Evolutionary conservation across 495 filamentous ascomycete genomes (phyloP), one percentile per base, ranked within the genome.

Genomic region (Collariella sp.): DNA sequence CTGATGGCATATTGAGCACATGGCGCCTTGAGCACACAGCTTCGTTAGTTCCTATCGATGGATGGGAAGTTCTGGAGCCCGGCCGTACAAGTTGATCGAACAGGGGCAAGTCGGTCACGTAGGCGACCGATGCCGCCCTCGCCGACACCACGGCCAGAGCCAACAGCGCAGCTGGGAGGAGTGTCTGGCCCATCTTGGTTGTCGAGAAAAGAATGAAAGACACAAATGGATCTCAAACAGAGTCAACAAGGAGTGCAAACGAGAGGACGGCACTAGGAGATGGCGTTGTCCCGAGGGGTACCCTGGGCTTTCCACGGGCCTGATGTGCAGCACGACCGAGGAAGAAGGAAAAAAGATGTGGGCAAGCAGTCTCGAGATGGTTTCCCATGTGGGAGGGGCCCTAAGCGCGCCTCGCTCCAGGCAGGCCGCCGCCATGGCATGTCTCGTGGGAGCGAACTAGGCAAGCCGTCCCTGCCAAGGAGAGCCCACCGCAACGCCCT

Each of bases 91-190:
- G 57, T 18, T 66, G 59, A 41, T 66, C 70, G 52, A 62, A 76
- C 40, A 72, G 63, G 7, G 62, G 56, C 0, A 76, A 65, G 52
- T 75, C 74, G 1, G 73, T 76, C 49, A 77, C 67, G 49, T 73
- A 75, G 31, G 66, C 67, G 5, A 75, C 55, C 31, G 26, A 24
- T 2, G 46, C 55, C 2, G 56, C 56, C 7, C 35, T 41, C 33
- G 35, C 38, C 44, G 50, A 49, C 7, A 52, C 51, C 33, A 41
- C 45, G 29, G 42, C 56, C 39, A 64, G 26, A 3, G 36, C 19
- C 46, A 58, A 31, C 7, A 53, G 6, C 16, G 54, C 24, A 6
- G 46, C 29, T 18, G 61, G 50, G 18, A 50, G 6, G 3, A 24
- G 43, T 16, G 12, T 19, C 11, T 50, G 42, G 3, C 62, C 40